Evolutionary conservation across 1,284 basidiomycete species (phyloP).

Genomic region (Tetrapyrgos nigripes): DNA sequence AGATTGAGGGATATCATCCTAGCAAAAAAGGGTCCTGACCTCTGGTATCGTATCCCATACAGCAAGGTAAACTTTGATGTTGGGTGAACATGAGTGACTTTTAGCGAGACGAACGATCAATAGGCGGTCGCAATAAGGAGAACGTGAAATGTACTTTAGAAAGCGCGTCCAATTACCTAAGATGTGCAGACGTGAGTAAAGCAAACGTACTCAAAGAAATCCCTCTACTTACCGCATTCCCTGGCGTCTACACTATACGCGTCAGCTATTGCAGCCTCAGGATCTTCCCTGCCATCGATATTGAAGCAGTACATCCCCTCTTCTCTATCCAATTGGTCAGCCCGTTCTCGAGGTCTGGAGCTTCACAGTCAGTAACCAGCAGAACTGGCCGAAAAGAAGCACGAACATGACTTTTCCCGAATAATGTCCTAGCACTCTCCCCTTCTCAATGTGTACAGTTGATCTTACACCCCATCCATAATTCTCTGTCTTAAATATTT

Average conservation of each 20-base stretch:
- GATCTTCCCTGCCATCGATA: slow-evolving; percentile 58
- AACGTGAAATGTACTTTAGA: slow-evolving; percentile 56
- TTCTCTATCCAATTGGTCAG: slow-evolving; percentile 33
- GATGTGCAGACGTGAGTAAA: neutral
- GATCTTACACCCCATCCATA: slow-evolving; percentile 45
- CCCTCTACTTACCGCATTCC: slow-evolving; percentile 44
- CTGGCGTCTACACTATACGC: slow-evolving; percentile 56
- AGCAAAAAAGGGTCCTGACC: slow-evolving; percentile 38
- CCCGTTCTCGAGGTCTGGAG: slow-evolving; percentile 47
- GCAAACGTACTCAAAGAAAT: slow-evolving; percentile 7
- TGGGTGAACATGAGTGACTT: slow-evolving; percentile 73
- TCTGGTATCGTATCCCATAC: slow-evolving; percentile 65
- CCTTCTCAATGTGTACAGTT: slow-evolving; percentile 42
- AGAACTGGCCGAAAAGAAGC: slow-evolving; percentile 21
- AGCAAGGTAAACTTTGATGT: slow-evolving; percentile 59
- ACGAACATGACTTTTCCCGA: slow-evolving; percentile 54
- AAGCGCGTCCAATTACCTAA: slow-evolving; percentile 78
- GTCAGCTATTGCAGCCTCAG: slow-evolving; percentile 33
- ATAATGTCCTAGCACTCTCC: slow-evolving; percentile 67
- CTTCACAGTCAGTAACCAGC: slow-evolving; percentile 4
- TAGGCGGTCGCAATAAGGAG: neutral
- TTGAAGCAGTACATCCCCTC: slow-evolving; percentile 58
- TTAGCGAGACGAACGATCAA: slow-evolving; percentile 1
- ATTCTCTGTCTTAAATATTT: slow-evolving; percentile 40
- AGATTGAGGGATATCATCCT: neutral